Evolutionary conservation across 495 filamentous ascomycete genomes (phyloP).

Genomic region (Daldinia vernicosa): DNA sequence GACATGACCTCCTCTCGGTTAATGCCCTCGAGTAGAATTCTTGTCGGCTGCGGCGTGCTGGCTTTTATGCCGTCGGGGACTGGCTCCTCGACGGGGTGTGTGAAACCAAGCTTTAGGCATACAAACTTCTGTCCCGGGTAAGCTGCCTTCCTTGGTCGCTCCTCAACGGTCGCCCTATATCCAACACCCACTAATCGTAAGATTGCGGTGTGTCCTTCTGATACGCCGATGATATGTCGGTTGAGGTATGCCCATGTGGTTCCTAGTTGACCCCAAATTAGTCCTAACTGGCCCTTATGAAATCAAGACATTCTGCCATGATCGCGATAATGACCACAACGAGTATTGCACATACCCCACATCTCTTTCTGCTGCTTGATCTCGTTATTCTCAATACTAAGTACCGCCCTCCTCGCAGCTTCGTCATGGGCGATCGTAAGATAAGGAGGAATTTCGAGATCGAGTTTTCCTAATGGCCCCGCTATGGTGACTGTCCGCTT

Average conservation of each 20-base stretch:
- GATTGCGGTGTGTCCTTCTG: conserved; percentile 93
- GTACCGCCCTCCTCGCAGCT: conserved; percentile 63
- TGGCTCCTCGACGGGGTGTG: conserved; percentile 89
- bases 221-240: conserved; percentile 90
- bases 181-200: conserved; percentile 95
- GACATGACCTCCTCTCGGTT: conserved; percentile 86
- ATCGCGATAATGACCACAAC: background rate
- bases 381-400: conserved; percentile 71
- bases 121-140: conserved; percentile 89
- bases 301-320: background rate
- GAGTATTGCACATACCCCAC: conserved; percentile 78
- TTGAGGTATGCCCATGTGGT: conserved; percentile 89
- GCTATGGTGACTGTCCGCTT: conserved; percentile 71
- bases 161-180: conserved; percentile 88
- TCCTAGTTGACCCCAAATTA: conserved; percentile 60
- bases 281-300: background rate
- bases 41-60: conserved; percentile 90
- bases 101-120: conserved; percentile 92
- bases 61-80: conserved; percentile 86
- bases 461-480: conserved; percentile 80
- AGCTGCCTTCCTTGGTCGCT: conserved; percentile 72
- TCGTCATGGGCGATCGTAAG: conserved; percentile 74
- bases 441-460: conserved; percentile 73
- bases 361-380: conserved; percentile 85
- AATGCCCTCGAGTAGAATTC: conserved; percentile 86